Evolutionary conservation across 2,329 filamentous ascomycete genomes (phyloP), one percentile per base, ranked within the genome.

Genomic region (Penicillium hesseltinei): DNA sequence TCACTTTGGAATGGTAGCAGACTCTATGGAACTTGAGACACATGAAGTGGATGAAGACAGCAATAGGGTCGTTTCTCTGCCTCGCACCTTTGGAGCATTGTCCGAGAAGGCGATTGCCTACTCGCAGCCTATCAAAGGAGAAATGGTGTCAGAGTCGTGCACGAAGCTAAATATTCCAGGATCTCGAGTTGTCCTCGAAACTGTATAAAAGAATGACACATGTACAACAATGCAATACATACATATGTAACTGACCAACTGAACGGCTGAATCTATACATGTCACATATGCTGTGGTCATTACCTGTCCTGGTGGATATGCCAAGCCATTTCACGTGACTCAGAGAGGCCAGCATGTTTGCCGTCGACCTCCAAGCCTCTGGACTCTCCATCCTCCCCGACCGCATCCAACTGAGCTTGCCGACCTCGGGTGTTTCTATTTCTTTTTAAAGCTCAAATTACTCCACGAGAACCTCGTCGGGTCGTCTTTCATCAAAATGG

Each of bases 401-500:
- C 61, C 60, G 60, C 62, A 58, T 60, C 61, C 57, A 62, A 66
- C 61, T 64, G 62, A 62, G 47, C 51, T 61, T 67, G 52, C 56
- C 63, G 51, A 54, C 49, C 53, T 60, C 51, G 58, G 55, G 58
- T 60, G 50, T 53, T 49, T 50, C 54, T 49, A 57, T 53, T 51
- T 59, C 61, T 45, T 56, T 56, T 44, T 46, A 54, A 53, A 67
- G 62, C 59, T 67, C 56, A 33, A 51, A 51, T 19, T 48, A 52
- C 33, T 46, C 19, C 43, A 58, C 50, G 61, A 62, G 56, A 58
- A 57, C 53, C 56, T 58, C 40, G 42, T 51, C 51, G 61, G 61
- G 61, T 54, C 61, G 38, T 58, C 54, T 50, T 59, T 59, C 49
- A 54, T 64, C 82, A 88, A 80, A 73, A 93, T 94, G 90, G 79